These are phyloP conservation scores for Penstemon newberryi DNA, from an alignment of 257 asterid genomes.

Conservation along the genomic window DNA sequence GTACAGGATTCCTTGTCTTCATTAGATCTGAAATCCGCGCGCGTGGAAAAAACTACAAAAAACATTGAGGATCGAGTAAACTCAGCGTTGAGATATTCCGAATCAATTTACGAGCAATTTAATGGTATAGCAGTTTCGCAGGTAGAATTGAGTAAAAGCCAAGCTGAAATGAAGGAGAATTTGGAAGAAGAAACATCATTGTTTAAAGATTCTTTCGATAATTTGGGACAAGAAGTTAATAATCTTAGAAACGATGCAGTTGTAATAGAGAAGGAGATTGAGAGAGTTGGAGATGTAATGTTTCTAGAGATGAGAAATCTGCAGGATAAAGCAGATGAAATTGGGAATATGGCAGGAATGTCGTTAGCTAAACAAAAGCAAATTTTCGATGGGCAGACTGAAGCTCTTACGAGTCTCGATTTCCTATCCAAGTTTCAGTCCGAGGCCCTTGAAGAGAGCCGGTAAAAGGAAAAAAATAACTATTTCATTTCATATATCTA, in stretches of 20 bases:
- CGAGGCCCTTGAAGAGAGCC: slow-evolving; percentile 82
- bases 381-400: slow-evolving; percentile 67
- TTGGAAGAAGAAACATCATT: slow-evolving; percentile 61
- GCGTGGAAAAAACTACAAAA: slow-evolving; percentile 52
- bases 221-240: slow-evolving; percentile 53
- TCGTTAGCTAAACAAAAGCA: slow-evolving; percentile 74
- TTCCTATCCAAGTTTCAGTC: slow-evolving; percentile 66
- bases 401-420: slow-evolving; percentile 61
- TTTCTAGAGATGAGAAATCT: slow-evolving; percentile 52
- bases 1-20: slow-evolving; percentile 56
- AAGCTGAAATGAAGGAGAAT: slow-evolving; percentile 60
- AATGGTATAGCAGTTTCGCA: slow-evolving; percentile 69
- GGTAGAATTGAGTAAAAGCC: slow-evolving; percentile 55
- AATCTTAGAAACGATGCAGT: slow-evolving; percentile 56
- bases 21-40: slow-evolving; percentile 51
- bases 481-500: too few relatives aligned
- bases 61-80: slow-evolving; percentile 53
- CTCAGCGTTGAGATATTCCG: slow-evolving; percentile 54
- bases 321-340: slow-evolving; percentile 71
- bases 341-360: slow-evolving; percentile 53
- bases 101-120: slow-evolving; percentile 58
- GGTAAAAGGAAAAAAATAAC: slow-evolving; percentile 28
- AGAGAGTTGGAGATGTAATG: slow-evolving; percentile 69
- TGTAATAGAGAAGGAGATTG: slow-evolving; percentile 70
- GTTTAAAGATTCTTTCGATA: slow-evolving; percentile 48